Evolutionary conservation across 108 stramenopile species (phyloP).

Genomic region (Epipyxis sp.): DNA sequence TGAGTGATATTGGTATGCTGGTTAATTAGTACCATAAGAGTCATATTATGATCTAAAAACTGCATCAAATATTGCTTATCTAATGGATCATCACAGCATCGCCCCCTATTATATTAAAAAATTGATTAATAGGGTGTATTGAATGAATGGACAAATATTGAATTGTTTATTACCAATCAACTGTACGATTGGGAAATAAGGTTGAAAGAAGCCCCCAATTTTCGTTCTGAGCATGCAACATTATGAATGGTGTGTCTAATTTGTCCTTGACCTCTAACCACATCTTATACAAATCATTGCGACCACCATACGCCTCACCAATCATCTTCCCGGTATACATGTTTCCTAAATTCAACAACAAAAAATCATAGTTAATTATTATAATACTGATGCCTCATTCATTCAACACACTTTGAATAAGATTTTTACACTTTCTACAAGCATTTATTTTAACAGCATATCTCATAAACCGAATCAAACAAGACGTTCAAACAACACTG

Average conservation of each 20-base stretch:
- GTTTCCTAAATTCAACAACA: too few species aligned
- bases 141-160: too few species aligned
- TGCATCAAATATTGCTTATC: neutral
- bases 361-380: too few species aligned
- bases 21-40: conserved; percentile 14
- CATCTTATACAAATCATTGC: too few species aligned
- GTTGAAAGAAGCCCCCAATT: conserved; percentile 19
- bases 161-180: too few species aligned
- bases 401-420: neutral
- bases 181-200: conserved; percentile 26
- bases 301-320: too few species aligned
- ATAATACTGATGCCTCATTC: too few species aligned
- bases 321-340: too few species aligned
- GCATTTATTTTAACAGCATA: neutral
- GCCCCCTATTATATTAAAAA: too few species aligned
- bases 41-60: conserved; percentile 3
- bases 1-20: conserved; percentile 31
- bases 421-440: neutral
- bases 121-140: too few species aligned
- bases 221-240: neutral
- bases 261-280: neutral
- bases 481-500: too few species aligned
- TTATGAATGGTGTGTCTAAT: neutral
- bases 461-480: neutral
- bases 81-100: neutral